A percentile compares a stretch with the other conserved stretches of the same genome.
These are phyloP conservation scores for Myxozyma sirexii DNA, from an alignment of 805 yeast genomes.

Conservation along the genomic window DNA sequence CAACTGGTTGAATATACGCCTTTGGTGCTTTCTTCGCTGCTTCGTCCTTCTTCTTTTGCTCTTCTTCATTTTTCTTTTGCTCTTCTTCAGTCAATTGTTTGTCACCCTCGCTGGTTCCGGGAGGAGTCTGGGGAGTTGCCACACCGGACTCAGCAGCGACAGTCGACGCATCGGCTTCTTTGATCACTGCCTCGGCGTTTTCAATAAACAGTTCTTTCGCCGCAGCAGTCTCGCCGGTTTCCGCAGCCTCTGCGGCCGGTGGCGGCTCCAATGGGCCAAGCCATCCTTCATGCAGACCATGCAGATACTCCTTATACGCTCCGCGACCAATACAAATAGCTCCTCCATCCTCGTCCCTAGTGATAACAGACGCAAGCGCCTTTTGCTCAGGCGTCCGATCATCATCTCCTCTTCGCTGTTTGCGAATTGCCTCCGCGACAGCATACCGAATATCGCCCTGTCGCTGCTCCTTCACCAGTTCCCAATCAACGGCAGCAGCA, in stretches of 20 bases:
- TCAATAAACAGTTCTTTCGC: slow-evolving; percentile 2
- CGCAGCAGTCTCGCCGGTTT: slow-evolving; percentile 14
- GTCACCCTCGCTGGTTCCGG: background rate
- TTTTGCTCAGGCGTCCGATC: slow-evolving; percentile 39
- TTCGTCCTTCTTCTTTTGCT: slow-evolving; percentile 39
- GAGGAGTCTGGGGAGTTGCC: slow-evolving; percentile 7
- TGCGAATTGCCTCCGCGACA: slow-evolving; percentile 82
- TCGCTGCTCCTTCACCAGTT: slow-evolving; percentile 70
- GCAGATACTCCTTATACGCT: slow-evolving; percentile 87
- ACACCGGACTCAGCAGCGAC: slow-evolving; percentile 23
- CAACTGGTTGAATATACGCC: slow-evolving; percentile 64
- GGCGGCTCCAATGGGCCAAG: slow-evolving; percentile 81
- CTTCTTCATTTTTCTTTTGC: slow-evolving; percentile 37
- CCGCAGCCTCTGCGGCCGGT: slow-evolving; percentile 13
- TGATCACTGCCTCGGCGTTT: slow-evolving; percentile 12
- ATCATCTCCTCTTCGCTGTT: slow-evolving; percentile 54
- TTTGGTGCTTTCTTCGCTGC: slow-evolving; percentile 51
- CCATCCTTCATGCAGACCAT: slow-evolving; percentile 92
- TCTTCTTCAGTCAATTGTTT: slow-evolving; percentile 5
- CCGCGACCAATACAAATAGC: slow-evolving; percentile 93
- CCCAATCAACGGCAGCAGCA: slow-evolving; percentile 82
- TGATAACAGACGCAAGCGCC: slow-evolving; percentile 39
- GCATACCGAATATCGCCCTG: slow-evolving; percentile 85
- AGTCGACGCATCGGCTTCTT: slow-evolving; percentile 13
- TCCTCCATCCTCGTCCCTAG: slow-evolving; percentile 64